Evolutionary conservation across 2,329 filamentous ascomycete species (phyloP).

Genomic region (Aureobasidium sp.): DNA sequence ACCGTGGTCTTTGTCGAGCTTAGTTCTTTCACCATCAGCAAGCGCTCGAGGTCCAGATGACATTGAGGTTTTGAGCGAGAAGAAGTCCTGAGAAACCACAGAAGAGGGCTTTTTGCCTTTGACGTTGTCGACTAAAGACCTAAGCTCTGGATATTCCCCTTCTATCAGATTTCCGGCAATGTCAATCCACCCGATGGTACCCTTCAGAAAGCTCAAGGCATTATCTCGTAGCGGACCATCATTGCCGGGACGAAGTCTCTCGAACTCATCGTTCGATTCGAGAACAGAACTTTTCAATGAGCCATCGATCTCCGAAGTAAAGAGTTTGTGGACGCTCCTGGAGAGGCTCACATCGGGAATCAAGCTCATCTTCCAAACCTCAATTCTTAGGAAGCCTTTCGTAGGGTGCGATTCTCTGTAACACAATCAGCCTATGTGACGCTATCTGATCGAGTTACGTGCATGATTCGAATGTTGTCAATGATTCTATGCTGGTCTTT

Average conservation of each 20-base stretch:
- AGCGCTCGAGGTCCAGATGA: not conserved
- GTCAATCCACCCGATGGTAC: not conserved
- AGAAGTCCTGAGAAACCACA: not conserved
- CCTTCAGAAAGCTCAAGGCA: not conserved
- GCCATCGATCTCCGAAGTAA: no score
- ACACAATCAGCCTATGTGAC: not conserved
- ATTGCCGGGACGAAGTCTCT: not conserved
- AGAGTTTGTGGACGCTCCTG: not conserved
- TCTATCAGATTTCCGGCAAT: not conserved
- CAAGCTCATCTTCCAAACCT: not conserved
- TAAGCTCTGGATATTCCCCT: not conserved
- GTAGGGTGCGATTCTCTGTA: not conserved
- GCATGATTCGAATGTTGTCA: not conserved
- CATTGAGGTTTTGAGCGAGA: not conserved
- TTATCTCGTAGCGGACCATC: not conserved
- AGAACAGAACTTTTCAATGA: not conserved
- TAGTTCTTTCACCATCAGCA: not conserved
- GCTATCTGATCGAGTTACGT: not conserved
- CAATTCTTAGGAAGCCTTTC: not conserved
- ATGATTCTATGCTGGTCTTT: not conserved
- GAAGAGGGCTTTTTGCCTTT: not conserved
- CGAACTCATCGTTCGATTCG: not conserved
- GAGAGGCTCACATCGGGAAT: not conserved
- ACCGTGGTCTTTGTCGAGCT: not conserved
- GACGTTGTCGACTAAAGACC: not conserved